These are phyloP conservation scores for Xerocomus minutiporus DNA, from an alignment of 1,284 basidiomycete species.

Conservation along the genomic window DNA sequence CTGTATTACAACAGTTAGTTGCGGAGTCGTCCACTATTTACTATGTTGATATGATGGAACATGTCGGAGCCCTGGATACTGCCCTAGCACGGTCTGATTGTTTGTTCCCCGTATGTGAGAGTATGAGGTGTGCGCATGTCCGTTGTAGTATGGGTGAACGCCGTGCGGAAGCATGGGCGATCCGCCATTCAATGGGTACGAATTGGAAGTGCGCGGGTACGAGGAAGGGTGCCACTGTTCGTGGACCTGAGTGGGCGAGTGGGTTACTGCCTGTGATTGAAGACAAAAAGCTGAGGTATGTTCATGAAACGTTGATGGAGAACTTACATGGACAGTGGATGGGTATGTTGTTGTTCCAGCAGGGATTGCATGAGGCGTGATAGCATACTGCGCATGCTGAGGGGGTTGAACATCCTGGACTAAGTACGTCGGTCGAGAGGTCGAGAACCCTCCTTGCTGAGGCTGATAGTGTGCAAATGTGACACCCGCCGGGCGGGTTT, in stretches of 20 bases:
- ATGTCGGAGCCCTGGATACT: constrained; percentile 30
- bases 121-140: constrained; percentile 25
- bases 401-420: constrained; percentile 21
- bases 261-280: constrained; percentile 18
- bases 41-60: constrained; percentile 30
- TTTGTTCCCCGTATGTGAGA: constrained; percentile 28
- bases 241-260: constrained; percentile 16
- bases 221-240: constrained; percentile 28
- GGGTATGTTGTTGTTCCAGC: constrained; percentile 23
- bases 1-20: not conserved
- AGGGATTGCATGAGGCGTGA: constrained; percentile 17
- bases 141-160: constrained; percentile 28
- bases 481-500: constrained; percentile 23
- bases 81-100: constrained; percentile 18
- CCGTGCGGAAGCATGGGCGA: constrained; percentile 20
- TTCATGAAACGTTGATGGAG: not conserved
- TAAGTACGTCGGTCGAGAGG: constrained; percentile 31
- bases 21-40: constrained; percentile 18
- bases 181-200: constrained; percentile 21
- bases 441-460: constrained; percentile 35
- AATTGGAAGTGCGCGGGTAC: constrained; percentile 23
- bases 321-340: constrained; percentile 24
- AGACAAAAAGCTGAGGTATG: not conserved
- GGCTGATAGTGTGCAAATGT: constrained; percentile 35
- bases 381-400: constrained; percentile 20